Percentiles rank a stretch among this genome's conserved stretches.
phyloP scores from a whole-genome alignment of 129 eudicot species.

The Silybum marianum region DNA sequence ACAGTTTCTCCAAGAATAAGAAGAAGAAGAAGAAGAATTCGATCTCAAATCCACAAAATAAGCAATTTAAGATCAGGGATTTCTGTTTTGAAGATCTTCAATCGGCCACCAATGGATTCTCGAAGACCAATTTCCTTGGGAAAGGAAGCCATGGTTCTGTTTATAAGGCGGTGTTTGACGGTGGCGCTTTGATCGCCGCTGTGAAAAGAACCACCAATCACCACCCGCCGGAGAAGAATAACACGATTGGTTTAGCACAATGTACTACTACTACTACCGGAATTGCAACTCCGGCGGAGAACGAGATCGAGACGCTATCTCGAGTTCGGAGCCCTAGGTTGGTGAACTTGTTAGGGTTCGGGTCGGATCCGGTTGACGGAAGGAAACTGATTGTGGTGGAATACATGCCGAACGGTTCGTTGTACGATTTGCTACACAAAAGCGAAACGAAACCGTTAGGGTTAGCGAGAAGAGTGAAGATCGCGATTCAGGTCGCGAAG shows the following conservation, averaged over 20 bases:
- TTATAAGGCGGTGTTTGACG: conserved; percentile 53
- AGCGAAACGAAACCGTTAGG: conserved; percentile 32
- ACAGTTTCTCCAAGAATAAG: conserved; percentile 24
- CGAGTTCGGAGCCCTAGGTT: conserved; percentile 60
- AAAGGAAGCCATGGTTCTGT: conserved; percentile 90
- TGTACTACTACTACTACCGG: background rate
- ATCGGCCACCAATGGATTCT: conserved; percentile 67
- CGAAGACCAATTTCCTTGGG: conserved; percentile 58
- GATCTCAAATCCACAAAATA: background rate
- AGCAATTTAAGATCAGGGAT: conserved; percentile 34
- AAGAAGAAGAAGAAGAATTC: conserved; percentile 20
- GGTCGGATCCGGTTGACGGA: conserved; percentile 31
- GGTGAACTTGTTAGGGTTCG: conserved; percentile 74
- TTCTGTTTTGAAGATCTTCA: conserved; percentile 59
- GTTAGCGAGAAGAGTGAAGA: conserved; percentile 58
- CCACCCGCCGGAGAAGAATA: background rate
- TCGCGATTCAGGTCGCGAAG: conserved; percentile 67
- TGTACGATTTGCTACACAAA: conserved; percentile 61
- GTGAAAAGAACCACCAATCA: conserved; percentile 46
- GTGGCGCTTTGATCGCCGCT: conserved; percentile 51
- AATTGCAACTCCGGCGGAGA: conserved; percentile 52
- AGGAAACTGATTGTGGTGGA: conserved; percentile 62
- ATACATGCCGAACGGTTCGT: conserved; percentile 85
- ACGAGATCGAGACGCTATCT: conserved; percentile 80
- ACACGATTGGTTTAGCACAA: background rate